Base-by-base conservation (phyloP, 768 basidiomycete species). In the Gloeopeniophorella convolvens region DNA sequence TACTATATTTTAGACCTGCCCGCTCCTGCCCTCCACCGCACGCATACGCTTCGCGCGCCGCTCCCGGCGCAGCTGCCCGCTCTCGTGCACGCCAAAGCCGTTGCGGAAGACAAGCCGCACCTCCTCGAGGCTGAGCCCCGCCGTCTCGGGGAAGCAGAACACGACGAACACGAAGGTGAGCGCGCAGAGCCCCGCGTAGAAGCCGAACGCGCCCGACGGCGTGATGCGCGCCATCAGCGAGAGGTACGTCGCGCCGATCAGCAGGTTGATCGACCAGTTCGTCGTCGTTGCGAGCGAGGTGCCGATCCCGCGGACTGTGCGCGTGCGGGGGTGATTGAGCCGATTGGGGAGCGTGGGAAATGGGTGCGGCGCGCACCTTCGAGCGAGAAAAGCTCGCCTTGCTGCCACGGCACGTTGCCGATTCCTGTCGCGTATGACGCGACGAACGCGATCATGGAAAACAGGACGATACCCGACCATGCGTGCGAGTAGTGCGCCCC, bases 401-500 rank as follows among this genome's bases (percentile, higher is more conserved):
- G 89, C 60, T 89, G 86, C 89, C 89, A 90, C 0, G 89, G 89
- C 2, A 89, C 80, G 59, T 87, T 86, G 0, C 87, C 87, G 13
- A 89, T 67, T 4, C 87, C 83, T 2, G 77, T 83, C 0, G 86
- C 89, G 60, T 91, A 92, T 9, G 83, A 83, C 1, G 84, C 84
- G 18, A 89, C 87, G 66, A 84, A 91, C 57, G 86, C 62, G 56
- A 92, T 79, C 85, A 91, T 90, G n/a, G 83, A 77, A 5, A 83
- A 53, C n/a, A 90, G 65, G 3, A 90, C 83, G 50, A 85, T 66
- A 1, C 74, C 75, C 4, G 82, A 83, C 82, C 81, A 88, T 13
- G 72, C 63, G 24, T 63, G 72, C 3, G 81, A 72, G 60, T 86
- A 87, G 20, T 74, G 62, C 12, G 73, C 70, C 3, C 82, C 81